Percentiles rank a stretch among this genome's conserved stretches.
These are phyloP conservation scores for Mycena olivaceomarginata DNA, from an alignment of 768 basidiomycete genomes.

Conservation along the genomic window DNA sequence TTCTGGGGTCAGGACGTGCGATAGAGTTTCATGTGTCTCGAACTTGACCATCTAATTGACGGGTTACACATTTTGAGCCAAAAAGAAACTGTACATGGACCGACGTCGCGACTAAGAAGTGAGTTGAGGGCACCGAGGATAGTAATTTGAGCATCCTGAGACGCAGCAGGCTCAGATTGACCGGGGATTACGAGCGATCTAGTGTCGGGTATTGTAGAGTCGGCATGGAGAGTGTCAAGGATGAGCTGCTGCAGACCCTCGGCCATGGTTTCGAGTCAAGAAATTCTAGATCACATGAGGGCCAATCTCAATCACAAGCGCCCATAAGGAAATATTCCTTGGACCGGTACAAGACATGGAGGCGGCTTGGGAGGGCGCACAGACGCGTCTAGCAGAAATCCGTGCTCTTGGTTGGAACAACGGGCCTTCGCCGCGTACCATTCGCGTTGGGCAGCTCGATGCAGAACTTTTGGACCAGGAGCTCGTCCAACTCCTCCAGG, in stretches of 20 bases:
- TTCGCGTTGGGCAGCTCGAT: conserved; percentile 94
- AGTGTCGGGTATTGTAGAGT: conserved; percentile 79
- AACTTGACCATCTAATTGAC: conserved; percentile 86
- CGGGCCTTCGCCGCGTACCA: conserved; percentile 65
- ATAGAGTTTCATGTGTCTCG: conserved; percentile 83
- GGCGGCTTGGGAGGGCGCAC: conserved; percentile 78
- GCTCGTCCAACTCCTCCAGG: conserved; percentile 86
- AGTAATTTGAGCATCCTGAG: conserved; percentile 87
- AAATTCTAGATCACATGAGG: conserved; percentile 45
- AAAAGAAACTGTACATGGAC: conserved; percentile 47
- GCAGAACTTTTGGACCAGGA: conserved; percentile 94
- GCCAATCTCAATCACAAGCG: not conserved
- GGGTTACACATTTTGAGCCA: conserved; percentile 33
- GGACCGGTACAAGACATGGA: conserved; percentile 56
- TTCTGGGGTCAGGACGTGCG: conserved; percentile 88
- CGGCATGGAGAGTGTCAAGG: conserved; percentile 80
- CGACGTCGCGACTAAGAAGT: conserved; percentile 88
- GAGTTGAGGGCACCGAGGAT: conserved; percentile 96
- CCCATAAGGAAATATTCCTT: not conserved
- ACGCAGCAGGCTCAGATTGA: conserved; percentile 70
- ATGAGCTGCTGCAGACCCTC: conserved; percentile 89
- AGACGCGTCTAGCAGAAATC: conserved; percentile 71
- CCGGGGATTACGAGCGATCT: conserved; percentile 82
- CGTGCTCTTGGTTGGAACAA: conserved; percentile 58
- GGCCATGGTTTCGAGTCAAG: conserved; percentile 69